Base-by-base conservation (phyloP, 176 grass and related monocot species). In the Leersia perrieri region DNA sequence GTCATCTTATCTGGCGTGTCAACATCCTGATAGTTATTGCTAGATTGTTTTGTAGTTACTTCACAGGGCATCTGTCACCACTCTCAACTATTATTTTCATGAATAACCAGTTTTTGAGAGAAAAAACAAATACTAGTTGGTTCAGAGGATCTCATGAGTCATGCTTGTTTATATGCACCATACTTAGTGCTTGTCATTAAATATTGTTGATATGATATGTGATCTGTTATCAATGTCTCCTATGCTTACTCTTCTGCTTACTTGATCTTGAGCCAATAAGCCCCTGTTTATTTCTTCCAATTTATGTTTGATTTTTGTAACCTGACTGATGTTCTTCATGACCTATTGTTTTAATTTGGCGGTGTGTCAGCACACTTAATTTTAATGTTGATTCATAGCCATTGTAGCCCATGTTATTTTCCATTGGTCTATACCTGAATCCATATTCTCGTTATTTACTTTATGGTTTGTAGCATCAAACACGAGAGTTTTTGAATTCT, bases 1-100 rank as follows among this genome's bases (percentile, higher is more conserved):
- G 53, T 65, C 55, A 70, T 70, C 76, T 64, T 89, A 78, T 90
- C 78, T 82, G 36, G 33, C 10, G 68, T 58, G 63, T 89, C 87
- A 80, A 69, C 63, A 70, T 86, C 79, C 60, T 68, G 74, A 82
- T 68, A 86, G 60, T 36, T 74, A 77, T 77, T 34, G 14, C 68
- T 82, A 60, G 29, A 76, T 67, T 86, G 60, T 61, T 31, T 67
- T 27, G 0, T 89, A 57, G 76, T 35, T 41, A 80, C 33, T 30
- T 64, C 63, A 65, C 33, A 33, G 9, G 41, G 5, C 44, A 33
- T 72, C 6, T 47, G 36, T 58, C 29, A 47, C 60, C 41, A 76
- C 55, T 77, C 82, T 11, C 9, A 3, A 75, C 51, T 74, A 47
- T 66, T 64, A 53, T 35, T 63, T 10, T 8, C 9, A 35, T 47